Evolutionary conservation across 768 basidiomycete species (phyloP), one percentile per base, ranked within the genome.

Genomic region (Tricholoma furcatifolium): DNA sequence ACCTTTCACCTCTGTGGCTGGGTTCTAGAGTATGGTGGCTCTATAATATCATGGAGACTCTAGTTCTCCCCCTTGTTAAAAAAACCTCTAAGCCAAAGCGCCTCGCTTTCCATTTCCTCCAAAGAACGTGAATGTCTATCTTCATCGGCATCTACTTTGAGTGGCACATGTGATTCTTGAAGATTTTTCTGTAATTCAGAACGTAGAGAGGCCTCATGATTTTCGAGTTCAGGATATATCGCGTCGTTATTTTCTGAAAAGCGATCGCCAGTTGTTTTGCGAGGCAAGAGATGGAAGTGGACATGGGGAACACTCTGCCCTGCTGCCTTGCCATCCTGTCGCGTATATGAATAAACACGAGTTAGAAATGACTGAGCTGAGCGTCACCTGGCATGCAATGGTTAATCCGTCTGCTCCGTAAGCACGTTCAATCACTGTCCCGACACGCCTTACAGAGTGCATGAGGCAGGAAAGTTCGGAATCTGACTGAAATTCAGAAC

Each of bases 241-340:
- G 81, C 82, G 65, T 92, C 88, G 60, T 84, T 87, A 49, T 71
- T 72, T 11, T 65, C 71, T 17, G 81, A 74, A 64, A 90, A 92
- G 18, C 69, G 73, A 68, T 92, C 90, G 10, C 85, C 86, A 43
- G 73, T 74, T 30, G 78, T 71, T 62, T 85, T 85, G 2, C 96
- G 84, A 18, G 97, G 97, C 4, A 99, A 71, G 24, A 98, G 70
- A 65, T 99, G 97, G 60, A 97, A 88, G 69, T 99, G 97, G n/a
- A 98, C 92, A 64, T 98, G 97, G 1, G 91, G 84, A n/a, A 93
- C 83, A 27, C 70, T 73, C 64, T 80, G 79, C 0, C 93, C 94
- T 1, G 94, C 90, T 12, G 88, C 90, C 55, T 77, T 79, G 11
- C 95, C 94, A 63, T 98, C 93, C 91, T 93, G 61, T 23, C 4